These are phyloP conservation scores for Orobanche coerulescens DNA, from an alignment of 257 asterid genomes.

Conservation along the genomic window DNA sequence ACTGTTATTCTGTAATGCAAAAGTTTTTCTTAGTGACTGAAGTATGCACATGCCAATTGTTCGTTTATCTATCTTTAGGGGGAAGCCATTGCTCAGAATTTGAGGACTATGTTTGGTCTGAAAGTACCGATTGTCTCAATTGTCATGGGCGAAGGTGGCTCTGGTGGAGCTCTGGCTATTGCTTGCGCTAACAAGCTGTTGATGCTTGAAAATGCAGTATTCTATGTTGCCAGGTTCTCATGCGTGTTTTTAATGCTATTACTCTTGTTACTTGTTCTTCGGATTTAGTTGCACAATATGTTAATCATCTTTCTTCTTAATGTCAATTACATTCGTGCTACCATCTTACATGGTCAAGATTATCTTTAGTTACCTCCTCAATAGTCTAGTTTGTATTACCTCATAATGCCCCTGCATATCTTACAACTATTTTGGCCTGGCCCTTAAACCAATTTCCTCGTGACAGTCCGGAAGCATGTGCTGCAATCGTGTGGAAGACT, in stretches of 20 bases:
- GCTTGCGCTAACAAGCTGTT: conserved; percentile 89
- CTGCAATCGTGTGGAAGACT: conserved; percentile 86
- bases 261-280: neutral
- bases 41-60: conserved; percentile 9
- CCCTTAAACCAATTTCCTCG: conserved; percentile 26
- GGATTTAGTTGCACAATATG: conserved; percentile 4
- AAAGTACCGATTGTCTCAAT: conserved; percentile 87
- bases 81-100: conserved; percentile 90
- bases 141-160: conserved; percentile 97
- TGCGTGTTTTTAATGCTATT: conserved; percentile 6
- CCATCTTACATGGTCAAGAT: neutral
- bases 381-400: conserved; percentile 6
- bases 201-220: conserved; percentile 97
- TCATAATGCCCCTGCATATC: neutral
- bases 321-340: neutral
- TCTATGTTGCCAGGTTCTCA: conserved; percentile 90
- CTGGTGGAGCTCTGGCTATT: conserved; percentile 99
- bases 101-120: conserved; percentile 97
- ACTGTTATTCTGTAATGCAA: conserved; percentile 23
- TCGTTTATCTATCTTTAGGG: conserved; percentile 44
- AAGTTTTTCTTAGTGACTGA: conserved; percentile 12
- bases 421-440: conserved; percentile 5
- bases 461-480: conserved; percentile 97
- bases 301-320: neutral
- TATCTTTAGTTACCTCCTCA: neutral